phyloP scores from a whole-genome alignment of 2,329 filamentous ascomycete genomes.

The Diaporthe vaccinii region DNA sequence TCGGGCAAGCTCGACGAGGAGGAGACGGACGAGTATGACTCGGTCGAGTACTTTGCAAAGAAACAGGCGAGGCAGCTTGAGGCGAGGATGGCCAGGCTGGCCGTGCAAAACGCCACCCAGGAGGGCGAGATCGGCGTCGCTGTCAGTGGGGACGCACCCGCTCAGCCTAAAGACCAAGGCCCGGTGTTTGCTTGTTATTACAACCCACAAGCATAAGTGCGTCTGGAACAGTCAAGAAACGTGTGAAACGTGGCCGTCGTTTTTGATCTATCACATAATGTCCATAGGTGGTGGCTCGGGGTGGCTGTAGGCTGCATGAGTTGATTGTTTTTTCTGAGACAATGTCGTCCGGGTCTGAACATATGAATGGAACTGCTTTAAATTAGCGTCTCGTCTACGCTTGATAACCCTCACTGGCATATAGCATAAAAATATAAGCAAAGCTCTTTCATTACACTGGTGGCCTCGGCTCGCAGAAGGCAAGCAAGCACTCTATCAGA shows the following conservation, averaged over 20 bases:
- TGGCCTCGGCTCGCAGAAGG: too few relatives aligned
- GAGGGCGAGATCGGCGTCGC: constrained; percentile 20
- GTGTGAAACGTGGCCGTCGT: background rate
- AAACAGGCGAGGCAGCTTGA: constrained; percentile 27
- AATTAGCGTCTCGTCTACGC: background rate
- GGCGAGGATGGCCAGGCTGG: background rate
- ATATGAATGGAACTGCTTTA: background rate
- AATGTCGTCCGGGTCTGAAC: background rate
- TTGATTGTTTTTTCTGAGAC: constrained; percentile 14
- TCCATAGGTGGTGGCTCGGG: background rate
- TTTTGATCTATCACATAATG: background rate
- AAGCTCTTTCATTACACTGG: background rate
- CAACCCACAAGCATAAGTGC: background rate
- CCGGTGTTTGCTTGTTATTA: constrained; percentile 39
- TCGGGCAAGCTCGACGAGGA: constrained; percentile 51
- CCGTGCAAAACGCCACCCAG: background rate
- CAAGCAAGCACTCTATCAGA: background rate
- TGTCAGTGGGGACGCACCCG: constrained; percentile 10
- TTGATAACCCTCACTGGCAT: background rate
- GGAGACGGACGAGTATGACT: constrained; percentile 53
- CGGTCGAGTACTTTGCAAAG: constrained; percentile 45
- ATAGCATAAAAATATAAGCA: background rate
- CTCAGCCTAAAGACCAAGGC: constrained; percentile 4
- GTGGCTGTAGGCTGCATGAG: constrained; percentile 7
- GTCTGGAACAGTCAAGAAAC: too few relatives aligned